Percentiles rank a stretch among this genome's conserved stretches.
These are phyloP conservation scores for Cephalotrichum gorgonifer DNA, from an alignment of 2,329 filamentous ascomycete species.

Conservation along the genomic window DNA sequence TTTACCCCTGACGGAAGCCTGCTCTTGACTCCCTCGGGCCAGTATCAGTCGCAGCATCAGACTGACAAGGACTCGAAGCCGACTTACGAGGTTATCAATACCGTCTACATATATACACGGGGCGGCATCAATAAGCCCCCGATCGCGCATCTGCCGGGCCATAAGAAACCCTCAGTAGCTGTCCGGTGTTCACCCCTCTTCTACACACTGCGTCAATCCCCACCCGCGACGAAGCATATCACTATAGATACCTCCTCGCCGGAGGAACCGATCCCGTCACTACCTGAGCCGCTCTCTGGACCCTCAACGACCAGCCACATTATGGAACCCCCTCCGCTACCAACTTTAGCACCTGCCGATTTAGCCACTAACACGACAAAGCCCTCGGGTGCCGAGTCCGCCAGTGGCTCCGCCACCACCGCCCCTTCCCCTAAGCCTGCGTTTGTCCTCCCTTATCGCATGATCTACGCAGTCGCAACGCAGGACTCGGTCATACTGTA, in stretches of 20 bases:
- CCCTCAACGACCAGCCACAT: slow-evolving; percentile 47
- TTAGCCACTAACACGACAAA: slow-evolving; percentile 40
- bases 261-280: slow-evolving; percentile 70
- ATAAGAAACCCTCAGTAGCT: slow-evolving; percentile 96
- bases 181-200: slow-evolving; percentile 87
- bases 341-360: slow-evolving; percentile 40
- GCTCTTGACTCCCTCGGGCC: slow-evolving; percentile 86
- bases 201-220: slow-evolving; percentile 65
- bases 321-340: slow-evolving; percentile 75
- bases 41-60: slow-evolving; percentile 76
- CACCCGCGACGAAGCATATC: slow-evolving; percentile 70
- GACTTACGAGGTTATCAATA: slow-evolving; percentile 83
- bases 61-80: slow-evolving; percentile 57
- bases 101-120: slow-evolving; percentile 94
- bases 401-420: slow-evolving; percentile 35
- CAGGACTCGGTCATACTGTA: slow-evolving; percentile 93
- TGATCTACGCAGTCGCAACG: slow-evolving; percentile 94
- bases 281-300: slow-evolving; percentile 72
- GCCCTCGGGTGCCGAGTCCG: slow-evolving; percentile 17
- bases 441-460: slow-evolving; percentile 81
- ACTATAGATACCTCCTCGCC: slow-evolving; percentile 87
- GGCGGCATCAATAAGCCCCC: slow-evolving; percentile 95
- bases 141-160: slow-evolving; percentile 86
- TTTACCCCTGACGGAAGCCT: slow-evolving; percentile 94
- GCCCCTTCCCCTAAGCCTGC: slow-evolving; percentile 52